These are phyloP conservation scores for Cladorrhinum samala DNA, from an alignment of 495 filamentous ascomycete genomes.

Conservation along the genomic window DNA sequence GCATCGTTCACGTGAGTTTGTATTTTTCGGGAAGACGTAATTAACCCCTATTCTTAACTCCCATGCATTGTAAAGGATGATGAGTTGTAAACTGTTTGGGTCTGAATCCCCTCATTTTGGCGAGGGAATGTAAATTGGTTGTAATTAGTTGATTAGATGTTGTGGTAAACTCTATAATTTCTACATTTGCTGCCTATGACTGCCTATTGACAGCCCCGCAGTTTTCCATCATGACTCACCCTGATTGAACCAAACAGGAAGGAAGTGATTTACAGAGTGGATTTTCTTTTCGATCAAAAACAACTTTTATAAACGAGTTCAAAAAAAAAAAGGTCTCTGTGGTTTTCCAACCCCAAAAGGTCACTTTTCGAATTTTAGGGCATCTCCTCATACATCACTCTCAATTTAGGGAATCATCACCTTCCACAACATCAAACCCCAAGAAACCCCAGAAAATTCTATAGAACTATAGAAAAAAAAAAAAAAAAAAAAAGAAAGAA, in stretches of 20 bases:
- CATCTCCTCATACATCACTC: background rate
- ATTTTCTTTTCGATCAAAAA: no score
- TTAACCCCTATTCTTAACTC: background rate
- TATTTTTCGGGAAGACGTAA: background rate
- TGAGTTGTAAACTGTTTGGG: background rate
- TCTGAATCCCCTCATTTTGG: background rate
- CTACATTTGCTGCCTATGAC: background rate
- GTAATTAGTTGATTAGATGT: background rate
- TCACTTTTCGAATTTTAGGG: background rate
- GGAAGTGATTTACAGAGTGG: no score
- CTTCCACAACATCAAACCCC: background rate
- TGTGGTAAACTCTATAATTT: background rate
- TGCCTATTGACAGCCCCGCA: background rate
- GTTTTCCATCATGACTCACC: background rate
- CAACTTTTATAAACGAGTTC: background rate
- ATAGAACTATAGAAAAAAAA: background rate
- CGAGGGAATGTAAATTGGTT: background rate
- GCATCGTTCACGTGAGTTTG: background rate
- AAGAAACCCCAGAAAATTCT: background rate
- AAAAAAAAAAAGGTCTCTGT: background rate
- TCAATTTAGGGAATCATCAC: background rate
- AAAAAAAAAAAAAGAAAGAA: background rate
- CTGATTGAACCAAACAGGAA: background rate
- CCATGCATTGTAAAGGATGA: background rate
- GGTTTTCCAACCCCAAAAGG: background rate